Evolutionary conservation across 78 protist genomes (phyloP).

Genomic region (Dictyostelium capitatum): DNA sequence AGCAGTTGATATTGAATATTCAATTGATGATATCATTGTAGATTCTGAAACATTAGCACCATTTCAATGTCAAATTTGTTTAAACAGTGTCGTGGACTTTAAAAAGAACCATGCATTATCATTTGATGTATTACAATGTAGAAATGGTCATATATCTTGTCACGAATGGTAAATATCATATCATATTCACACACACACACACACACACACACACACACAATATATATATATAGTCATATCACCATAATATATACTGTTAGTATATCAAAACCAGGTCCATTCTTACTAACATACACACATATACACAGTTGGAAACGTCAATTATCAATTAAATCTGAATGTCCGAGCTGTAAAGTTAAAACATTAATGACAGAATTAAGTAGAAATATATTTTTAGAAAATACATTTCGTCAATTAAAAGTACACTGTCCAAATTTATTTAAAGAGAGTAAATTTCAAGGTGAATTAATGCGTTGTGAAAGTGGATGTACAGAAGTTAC

Average conservation of each 20-base stretch:
- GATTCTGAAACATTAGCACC: neutral
- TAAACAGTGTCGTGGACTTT: neutral
- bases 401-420: neutral
- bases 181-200: too few species aligned
- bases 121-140: slow-evolving; percentile 10
- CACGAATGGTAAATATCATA: neutral
- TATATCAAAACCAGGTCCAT: too few species aligned
- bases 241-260: too few species aligned
- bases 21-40: neutral
- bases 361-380: neutral
- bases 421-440: neutral
- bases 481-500: neutral
- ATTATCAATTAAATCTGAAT: neutral
- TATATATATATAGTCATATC: too few species aligned
- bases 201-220: too few species aligned
- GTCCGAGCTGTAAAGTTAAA: slow-evolving; percentile 12
- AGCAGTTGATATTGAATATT: neutral
- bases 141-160: slow-evolving; percentile 6
- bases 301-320: slow-evolving; percentile 10
- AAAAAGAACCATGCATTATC: neutral
- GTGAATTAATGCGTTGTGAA: neutral
- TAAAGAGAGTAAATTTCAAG: slow-evolving; percentile 4
- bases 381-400: slow-evolving; percentile 11
- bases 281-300: neutral
- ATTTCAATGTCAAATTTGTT: slow-evolving; percentile 10